These are phyloP conservation scores for Phanerochaete sordida DNA, from an alignment of 768 basidiomycete genomes.

Conservation along the genomic window DNA sequence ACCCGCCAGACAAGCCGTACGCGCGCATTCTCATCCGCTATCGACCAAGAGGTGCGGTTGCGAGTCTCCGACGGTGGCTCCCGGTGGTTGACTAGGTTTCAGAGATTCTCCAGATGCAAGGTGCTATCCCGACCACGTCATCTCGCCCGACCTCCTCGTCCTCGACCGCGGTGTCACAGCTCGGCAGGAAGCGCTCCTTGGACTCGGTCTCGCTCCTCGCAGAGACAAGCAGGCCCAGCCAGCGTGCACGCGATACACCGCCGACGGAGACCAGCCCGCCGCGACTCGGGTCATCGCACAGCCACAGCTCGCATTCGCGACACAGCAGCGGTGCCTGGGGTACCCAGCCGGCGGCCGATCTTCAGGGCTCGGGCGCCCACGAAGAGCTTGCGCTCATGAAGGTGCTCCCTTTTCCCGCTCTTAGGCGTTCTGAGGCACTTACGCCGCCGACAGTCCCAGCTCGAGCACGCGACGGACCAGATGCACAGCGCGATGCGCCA, in stretches of 20 bases:
- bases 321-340: neutral
- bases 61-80: too few species aligned
- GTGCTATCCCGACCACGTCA: neutral
- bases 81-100: too few species aligned
- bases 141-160: neutral
- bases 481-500: conserved; percentile 6
- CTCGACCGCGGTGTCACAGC: neutral
- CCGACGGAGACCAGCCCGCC: neutral
- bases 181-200: neutral
- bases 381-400: conserved; percentile 1
- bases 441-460: neutral
- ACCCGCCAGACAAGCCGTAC: conserved; percentile 3
- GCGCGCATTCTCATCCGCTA: conserved; percentile 2
- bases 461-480: neutral
- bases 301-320: neutral
- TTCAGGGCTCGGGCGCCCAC: neutral
- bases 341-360: neutral
- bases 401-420: too few species aligned
- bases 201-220: neutral
- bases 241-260: neutral
- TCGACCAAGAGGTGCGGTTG: neutral
- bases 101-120: conserved; percentile 1
- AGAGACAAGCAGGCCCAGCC: neutral
- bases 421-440: too few species aligned
- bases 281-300: too few species aligned